phyloP scores from a whole-genome alignment of 2,329 filamentous ascomycete genomes.

The Penicillium palitans region DNA sequence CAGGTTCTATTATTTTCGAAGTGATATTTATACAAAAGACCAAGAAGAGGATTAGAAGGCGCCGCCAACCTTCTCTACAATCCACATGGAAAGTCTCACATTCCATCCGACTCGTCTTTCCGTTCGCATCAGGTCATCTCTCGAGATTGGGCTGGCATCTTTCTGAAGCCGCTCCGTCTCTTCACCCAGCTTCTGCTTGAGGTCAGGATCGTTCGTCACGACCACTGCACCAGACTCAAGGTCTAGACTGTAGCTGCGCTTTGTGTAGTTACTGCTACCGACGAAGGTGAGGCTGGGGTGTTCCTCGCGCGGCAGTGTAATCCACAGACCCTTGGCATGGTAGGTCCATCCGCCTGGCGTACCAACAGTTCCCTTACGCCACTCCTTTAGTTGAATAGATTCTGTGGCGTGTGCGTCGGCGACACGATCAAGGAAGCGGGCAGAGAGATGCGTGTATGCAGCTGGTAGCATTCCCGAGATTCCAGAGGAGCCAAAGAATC shows the following conservation, averaged over 20 bases:
- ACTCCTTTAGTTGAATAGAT: constrained; percentile 77
- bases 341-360: constrained; percentile 91
- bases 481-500: constrained; percentile 86
- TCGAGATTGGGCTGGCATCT: constrained; percentile 66
- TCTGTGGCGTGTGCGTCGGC: constrained; percentile 53
- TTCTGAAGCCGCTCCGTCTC: constrained; percentile 81
- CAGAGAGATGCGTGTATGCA: constrained; percentile 86
- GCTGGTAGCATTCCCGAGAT: constrained; percentile 87
- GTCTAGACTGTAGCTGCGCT: constrained; percentile 87
- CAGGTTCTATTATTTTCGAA: constrained; percentile 4
- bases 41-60: constrained; percentile 61
- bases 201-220: constrained; percentile 70
- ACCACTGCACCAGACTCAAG: constrained; percentile 86
- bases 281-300: constrained; percentile 78
- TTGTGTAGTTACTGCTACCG: constrained; percentile 94
- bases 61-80: constrained; percentile 80
- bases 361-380: constrained; percentile 78
- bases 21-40: constrained; percentile 3
- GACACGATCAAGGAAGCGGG: constrained; percentile 72
- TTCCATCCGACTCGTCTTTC: constrained; percentile 83
- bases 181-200: constrained; percentile 72
- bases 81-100: constrained; percentile 90
- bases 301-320: constrained; percentile 62
- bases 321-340: constrained; percentile 94
- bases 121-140: constrained; percentile 75